Evolutionary conservation across 2,329 filamentous ascomycete species (phyloP).

Genomic region (Colletotrichum sp.): DNA sequence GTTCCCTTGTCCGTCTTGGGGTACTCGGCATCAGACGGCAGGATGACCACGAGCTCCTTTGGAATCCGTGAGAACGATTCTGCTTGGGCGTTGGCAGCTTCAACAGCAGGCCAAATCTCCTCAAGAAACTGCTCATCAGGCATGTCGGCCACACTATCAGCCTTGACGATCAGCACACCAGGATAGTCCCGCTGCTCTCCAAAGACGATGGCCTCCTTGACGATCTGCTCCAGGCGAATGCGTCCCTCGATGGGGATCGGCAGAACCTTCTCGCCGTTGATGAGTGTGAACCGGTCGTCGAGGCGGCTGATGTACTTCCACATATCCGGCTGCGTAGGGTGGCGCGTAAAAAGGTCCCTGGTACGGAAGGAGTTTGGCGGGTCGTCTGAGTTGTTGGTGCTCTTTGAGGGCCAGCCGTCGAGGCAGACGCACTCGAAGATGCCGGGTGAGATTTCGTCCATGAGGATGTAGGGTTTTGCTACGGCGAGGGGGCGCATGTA

Average conservation of each 20-base stretch:
- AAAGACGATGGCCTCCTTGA: constrained; percentile 37
- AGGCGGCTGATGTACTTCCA: constrained; percentile 43
- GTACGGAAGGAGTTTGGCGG: constrained; percentile 41
- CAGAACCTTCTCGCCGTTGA: constrained; percentile 44
- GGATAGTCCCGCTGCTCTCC: constrained; percentile 35
- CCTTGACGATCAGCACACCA: constrained; percentile 36
- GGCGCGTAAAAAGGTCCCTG: constrained; percentile 38
- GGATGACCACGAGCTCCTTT: constrained; percentile 40
- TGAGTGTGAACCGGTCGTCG: constrained; percentile 42
- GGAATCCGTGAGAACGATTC: constrained; percentile 49
- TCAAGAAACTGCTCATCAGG: constrained; percentile 37
- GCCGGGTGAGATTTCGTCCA: constrained; percentile 26
- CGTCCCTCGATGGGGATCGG: constrained; percentile 38
- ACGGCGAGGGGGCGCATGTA: constrained; percentile 30
- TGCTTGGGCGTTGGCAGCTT: constrained; percentile 39
- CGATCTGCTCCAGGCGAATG: constrained; percentile 35
- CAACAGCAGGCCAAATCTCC: constrained; percentile 24
- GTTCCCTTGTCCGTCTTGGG: constrained; percentile 51
- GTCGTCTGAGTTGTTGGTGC: constrained; percentile 34
- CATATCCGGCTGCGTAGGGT: constrained; percentile 37
- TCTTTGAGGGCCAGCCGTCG: constrained; percentile 35
- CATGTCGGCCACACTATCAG: constrained; percentile 26
- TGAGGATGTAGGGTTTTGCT: neutral
- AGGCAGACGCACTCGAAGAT: constrained; percentile 39
- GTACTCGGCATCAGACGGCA: constrained; percentile 36